Percentiles rank a stretch among this genome's conserved stretches.
phyloP scores from a whole-genome alignment of 2,329 filamentous ascomycete genomes.

The Blumeria hordei region DNA sequence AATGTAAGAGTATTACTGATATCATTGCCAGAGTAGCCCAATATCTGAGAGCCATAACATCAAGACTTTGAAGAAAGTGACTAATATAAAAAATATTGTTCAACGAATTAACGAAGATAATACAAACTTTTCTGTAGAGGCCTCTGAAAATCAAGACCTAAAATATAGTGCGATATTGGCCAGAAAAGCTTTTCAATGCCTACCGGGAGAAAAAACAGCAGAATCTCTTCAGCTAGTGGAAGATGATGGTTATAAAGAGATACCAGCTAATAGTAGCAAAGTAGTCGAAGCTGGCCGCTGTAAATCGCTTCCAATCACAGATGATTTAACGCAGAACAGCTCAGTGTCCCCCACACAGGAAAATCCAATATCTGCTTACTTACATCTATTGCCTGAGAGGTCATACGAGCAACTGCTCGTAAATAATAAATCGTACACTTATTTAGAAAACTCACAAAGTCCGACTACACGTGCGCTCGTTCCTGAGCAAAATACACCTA shows the following conservation, averaged over 20 bases:
- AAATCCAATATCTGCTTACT: constrained; percentile 11
- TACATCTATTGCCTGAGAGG: constrained; percentile 2
- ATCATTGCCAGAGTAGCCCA: background rate
- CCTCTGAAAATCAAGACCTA: background rate
- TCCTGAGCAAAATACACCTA: background rate
- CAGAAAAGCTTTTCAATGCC: too few relatives aligned
- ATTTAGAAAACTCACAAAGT: background rate
- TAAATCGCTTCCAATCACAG: constrained; percentile 2
- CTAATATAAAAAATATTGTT: background rate
- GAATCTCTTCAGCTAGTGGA: background rate
- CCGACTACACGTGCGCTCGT: too few relatives aligned
- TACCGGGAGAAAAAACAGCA: too few relatives aligned
- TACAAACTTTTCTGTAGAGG: background rate
- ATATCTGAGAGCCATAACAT: background rate
- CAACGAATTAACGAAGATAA: background rate
- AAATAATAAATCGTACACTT: background rate
- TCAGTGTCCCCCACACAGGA: constrained; percentile 12
- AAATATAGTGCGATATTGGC: background rate
- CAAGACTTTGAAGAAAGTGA: background rate
- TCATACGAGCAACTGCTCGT: background rate
- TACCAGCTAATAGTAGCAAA: background rate
- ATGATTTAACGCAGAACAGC: constrained; percentile 9
- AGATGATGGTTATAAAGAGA: background rate
- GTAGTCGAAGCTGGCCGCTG: too few relatives aligned
- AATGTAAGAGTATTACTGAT: background rate